Conservation (phyloP, 495 filamentous ascomycete species). For the Penicillium angulare region DNA sequence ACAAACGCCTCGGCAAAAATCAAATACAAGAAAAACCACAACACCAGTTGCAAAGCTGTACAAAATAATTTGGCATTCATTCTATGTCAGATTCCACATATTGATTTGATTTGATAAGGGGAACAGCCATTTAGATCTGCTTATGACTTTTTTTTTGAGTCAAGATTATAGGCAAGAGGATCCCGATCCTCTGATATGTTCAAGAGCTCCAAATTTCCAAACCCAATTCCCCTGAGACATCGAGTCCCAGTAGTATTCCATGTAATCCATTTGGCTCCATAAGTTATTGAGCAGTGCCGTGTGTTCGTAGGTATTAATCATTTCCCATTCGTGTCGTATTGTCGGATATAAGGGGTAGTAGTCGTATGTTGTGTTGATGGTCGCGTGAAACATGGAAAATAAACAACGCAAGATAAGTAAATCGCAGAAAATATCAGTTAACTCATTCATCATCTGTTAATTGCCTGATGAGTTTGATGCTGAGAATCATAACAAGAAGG, state of each 20-base stretch:
- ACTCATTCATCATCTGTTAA: slow-evolving; percentile 49
- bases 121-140: neutral
- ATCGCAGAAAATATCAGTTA: neutral
- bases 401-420: slow-evolving; percentile 18
- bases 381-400: slow-evolving; percentile 11
- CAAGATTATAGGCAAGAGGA: slow-evolving; percentile 8
- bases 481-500: slow-evolving; percentile 91
- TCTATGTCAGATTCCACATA: neutral
- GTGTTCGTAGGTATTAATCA: slow-evolving; percentile 31
- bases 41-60: slow-evolving; percentile 15
- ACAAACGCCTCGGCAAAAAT: slow-evolving; percentile 9
- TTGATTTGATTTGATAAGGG: neutral
- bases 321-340: slow-evolving; percentile 32
- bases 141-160: neutral
- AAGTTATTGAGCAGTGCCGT: slow-evolving; percentile 9
- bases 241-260: slow-evolving; percentile 15
- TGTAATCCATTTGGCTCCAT: slow-evolving; percentile 13
- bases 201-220: slow-evolving; percentile 15
- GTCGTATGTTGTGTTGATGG: slow-evolving; percentile 13
- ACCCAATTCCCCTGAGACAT: slow-evolving; percentile 11
- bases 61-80: slow-evolving; percentile 10
- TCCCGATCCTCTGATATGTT: slow-evolving; percentile 23
- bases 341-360: slow-evolving; percentile 20
- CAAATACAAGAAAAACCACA: slow-evolving; percentile 5
- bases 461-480: slow-evolving; percentile 67